Base-by-base conservation (phyloP, 192 early-diverging fungal genomes). In the Rhizophagus clarus region DNA sequence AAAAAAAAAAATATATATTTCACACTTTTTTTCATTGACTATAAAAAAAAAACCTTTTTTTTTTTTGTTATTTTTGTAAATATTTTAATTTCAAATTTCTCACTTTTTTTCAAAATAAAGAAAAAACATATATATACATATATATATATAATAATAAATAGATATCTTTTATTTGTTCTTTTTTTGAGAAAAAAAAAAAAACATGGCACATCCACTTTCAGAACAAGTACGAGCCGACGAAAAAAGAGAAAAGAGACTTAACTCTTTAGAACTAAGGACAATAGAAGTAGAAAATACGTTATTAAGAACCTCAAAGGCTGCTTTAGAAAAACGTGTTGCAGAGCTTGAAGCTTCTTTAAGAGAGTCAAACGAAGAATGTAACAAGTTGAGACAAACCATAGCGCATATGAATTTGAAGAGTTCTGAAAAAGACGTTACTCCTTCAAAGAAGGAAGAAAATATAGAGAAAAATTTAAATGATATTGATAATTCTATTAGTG, bases 281-380 rank as follows among this genome's bases (percentile, higher is more conserved):
- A 51, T 24, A 7, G 77, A 79, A n/a, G 56, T 79, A 61, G 77
- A 79, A 37, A 70, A 79, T 71, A 51, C 15, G 9, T 42, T 79
- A n/a, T 56, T 79, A 60, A 79, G 60, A 34, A 37, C 64, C 11
- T 37, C 77, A 1, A 32, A 31, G 0, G 29, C 47, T 45, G 67
- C 47, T 40, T 70, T 79, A 61, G 77, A 79, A 47, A 56, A 69
- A 70, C 66, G 67, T 29, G 67, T 79, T 2, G 49, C 28, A 28
- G 77, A 79, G 26, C 20, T 79, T 34, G 77, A 79, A 20, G 32
- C 14, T n/a, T 63, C 61, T 12, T 71, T 79, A 70, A 51, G 37
- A 60, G 47, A 67, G 49, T 71, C 77, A 60, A 68, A 79, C 3
- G 77, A 79, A 70, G 67, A 68, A 70, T 37, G 67, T 32, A 11